These are phyloP conservation scores for Globisporangium orthogonon DNA, from an alignment of 352 stramenopile genomes.

Conservation along the genomic window DNA sequence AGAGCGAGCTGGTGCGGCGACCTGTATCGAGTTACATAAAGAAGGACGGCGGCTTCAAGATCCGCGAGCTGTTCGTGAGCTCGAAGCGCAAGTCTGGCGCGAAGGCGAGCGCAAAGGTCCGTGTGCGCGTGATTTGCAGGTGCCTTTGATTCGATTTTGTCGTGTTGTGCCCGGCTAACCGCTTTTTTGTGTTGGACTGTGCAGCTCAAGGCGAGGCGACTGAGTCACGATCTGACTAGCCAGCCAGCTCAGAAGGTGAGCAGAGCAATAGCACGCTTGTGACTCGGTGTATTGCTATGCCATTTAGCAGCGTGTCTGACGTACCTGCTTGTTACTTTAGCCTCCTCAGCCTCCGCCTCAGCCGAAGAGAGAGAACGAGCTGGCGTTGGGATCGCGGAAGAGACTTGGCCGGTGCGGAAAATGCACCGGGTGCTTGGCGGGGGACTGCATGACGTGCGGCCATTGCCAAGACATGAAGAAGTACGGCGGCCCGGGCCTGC, in stretches of 20 bases:
- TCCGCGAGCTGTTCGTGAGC: conserved; percentile 4
- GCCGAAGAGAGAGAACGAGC: conserved; percentile 31
- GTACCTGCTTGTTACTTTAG: background rate
- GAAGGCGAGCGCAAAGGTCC: conserved; percentile 6
- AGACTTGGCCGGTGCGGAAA: conserved; percentile 74
- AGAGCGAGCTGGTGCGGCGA: conserved; percentile 21
- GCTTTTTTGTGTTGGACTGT: background rate
- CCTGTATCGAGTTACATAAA: conserved; percentile 18
- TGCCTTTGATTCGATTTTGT: background rate
- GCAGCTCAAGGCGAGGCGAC: conserved; percentile 4
- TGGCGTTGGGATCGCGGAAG: conserved; percentile 38
- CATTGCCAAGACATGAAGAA: conserved; percentile 90
- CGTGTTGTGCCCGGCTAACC: background rate
- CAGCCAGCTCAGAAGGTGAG: conserved; percentile 5
- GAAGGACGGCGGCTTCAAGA: conserved; percentile 9
- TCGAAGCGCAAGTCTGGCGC: background rate
- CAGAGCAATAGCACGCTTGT: background rate
- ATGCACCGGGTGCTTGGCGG: conserved; percentile 65
- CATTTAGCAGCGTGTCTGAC: background rate
- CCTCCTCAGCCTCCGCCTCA: background rate
- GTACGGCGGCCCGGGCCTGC: conserved; percentile 76
- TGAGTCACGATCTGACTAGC: conserved; percentile 9
- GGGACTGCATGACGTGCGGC: conserved; percentile 83
- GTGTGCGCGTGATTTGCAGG: background rate
- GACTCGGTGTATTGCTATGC: background rate